A percentile compares a stretch with the other conserved stretches of the same genome.
Evolutionary conservation across 1,284 basidiomycete genomes (phyloP).

Genomic region (Heterobasidion occidentale): DNA sequence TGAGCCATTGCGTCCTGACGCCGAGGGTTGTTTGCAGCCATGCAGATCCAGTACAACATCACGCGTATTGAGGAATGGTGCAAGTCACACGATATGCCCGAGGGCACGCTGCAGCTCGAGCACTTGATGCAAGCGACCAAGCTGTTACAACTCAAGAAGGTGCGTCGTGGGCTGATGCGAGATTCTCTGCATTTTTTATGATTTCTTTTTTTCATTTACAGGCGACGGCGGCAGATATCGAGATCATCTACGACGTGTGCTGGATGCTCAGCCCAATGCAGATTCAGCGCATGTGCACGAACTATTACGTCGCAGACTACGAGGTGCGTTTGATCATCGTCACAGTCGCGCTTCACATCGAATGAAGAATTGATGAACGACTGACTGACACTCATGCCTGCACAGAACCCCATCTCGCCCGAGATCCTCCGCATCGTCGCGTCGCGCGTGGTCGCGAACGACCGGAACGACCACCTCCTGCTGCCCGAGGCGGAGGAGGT

Average conservation of each 20-base stretch:
- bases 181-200: background rate
- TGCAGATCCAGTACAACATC: constrained; percentile 99
- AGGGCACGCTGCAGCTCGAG: constrained; percentile 95
- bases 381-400: constrained; percentile 9
- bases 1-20: background rate
- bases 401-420: constrained; percentile 88
- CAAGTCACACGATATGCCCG: constrained; percentile 98
- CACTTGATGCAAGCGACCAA: constrained; percentile 99
- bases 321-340: constrained; percentile 47
- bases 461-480: constrained; percentile 91
- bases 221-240: constrained; percentile 90
- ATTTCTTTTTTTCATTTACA: constrained; percentile 20
- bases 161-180: constrained; percentile 16
- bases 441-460: constrained; percentile 87
- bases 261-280: constrained; percentile 99
- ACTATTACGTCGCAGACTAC: constrained; percentile 98
- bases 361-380: background rate
- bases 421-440: constrained; percentile 97
- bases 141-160: constrained; percentile 97
- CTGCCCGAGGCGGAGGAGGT: constrained; percentile 95
- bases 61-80: constrained; percentile 98
- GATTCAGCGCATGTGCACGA: constrained; percentile 97
- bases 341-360: background rate
- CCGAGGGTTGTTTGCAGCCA: constrained; percentile 47
- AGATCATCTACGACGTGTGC: constrained; percentile 98